Evolutionary conservation across 2,329 filamentous ascomycete species (phyloP).

Genomic region (Xylariaceae sp.): DNA sequence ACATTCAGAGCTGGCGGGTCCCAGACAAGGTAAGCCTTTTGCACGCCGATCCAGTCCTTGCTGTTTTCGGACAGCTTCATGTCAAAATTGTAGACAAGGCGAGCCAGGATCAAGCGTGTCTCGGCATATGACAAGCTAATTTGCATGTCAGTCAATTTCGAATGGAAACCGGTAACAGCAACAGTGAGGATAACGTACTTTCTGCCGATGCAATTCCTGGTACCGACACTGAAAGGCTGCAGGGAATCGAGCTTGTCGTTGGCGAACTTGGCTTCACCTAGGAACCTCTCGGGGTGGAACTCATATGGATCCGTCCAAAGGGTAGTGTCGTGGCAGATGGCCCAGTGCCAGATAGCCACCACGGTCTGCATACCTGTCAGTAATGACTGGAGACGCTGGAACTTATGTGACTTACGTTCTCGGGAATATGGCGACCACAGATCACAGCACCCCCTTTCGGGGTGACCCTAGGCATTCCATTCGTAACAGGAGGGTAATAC

Average conservation of each 20-base stretch:
- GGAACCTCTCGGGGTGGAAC: conserved; percentile 31
- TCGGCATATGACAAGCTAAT: conserved; percentile 40
- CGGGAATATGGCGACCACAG: conserved; percentile 25
- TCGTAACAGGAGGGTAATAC: conserved; percentile 38
- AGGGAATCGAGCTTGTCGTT: conserved; percentile 26
- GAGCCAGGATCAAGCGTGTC: conserved; percentile 42
- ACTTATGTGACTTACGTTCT: conserved; percentile 23
- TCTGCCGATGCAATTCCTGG: conserved; percentile 30
- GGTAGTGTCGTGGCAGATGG: conserved; percentile 8
- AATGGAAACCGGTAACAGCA: background rate
- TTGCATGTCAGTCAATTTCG: background rate
- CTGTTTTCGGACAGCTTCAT: background rate
- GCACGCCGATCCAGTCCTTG: background rate
- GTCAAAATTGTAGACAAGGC: conserved; percentile 42
- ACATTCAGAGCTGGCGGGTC: conserved; percentile 7
- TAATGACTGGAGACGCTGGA: too few relatives aligned
- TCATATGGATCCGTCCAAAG: conserved; percentile 22
- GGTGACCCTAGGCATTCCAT: conserved; percentile 32
- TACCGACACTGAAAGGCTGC: conserved; percentile 28
- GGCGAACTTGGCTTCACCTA: conserved; percentile 17
- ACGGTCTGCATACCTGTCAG: too few relatives aligned
- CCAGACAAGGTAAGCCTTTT: conserved; percentile 5
- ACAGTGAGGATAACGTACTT: conserved; percentile 15
- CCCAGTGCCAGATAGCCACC: conserved; percentile 1
- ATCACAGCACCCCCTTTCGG: conserved; percentile 15